Percentiles rank a stretch among this genome's conserved stretches.
These are phyloP conservation scores for Centrapalus pauciflorus DNA, from an alignment of 129 eudicot genomes.

Conservation along the genomic window DNA sequence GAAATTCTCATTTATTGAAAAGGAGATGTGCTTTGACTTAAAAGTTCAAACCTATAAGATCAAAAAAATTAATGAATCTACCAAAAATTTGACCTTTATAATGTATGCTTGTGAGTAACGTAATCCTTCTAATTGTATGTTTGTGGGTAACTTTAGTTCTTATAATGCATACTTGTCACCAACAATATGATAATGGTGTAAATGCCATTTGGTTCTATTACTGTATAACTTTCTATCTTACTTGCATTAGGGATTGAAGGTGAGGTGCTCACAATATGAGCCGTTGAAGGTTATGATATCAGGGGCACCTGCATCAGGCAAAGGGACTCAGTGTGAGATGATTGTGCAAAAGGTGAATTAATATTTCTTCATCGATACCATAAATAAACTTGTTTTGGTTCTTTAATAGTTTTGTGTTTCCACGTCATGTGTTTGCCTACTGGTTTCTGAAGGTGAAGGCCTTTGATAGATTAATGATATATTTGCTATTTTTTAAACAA, in stretches of 20 bases:
- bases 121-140: no score
- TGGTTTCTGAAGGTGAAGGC: no score
- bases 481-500: neutral
- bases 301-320: constrained; percentile 97
- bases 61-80: neutral
- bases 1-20: neutral
- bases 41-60: constrained; percentile 1
- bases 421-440: no score
- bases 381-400: no score
- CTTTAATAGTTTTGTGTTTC: no score
- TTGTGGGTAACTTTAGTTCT: neutral
- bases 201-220: neutral
- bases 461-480: no score
- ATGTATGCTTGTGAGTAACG: no score
- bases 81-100: neutral
- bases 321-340: constrained; percentile 95
- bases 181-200: neutral
- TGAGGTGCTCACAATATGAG: constrained; percentile 52
- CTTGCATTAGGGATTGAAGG: constrained; percentile 39
- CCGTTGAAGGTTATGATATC: constrained; percentile 93
- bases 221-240: neutral
- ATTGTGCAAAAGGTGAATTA: constrained; percentile 62
- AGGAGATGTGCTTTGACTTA: neutral
- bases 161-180: neutral
- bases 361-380: neutral